Evolutionary conservation across 768 basidiomycete species (phyloP), one percentile per base, ranked within the genome.

Genomic region (Kwoniella newhampshirensis): DNA sequence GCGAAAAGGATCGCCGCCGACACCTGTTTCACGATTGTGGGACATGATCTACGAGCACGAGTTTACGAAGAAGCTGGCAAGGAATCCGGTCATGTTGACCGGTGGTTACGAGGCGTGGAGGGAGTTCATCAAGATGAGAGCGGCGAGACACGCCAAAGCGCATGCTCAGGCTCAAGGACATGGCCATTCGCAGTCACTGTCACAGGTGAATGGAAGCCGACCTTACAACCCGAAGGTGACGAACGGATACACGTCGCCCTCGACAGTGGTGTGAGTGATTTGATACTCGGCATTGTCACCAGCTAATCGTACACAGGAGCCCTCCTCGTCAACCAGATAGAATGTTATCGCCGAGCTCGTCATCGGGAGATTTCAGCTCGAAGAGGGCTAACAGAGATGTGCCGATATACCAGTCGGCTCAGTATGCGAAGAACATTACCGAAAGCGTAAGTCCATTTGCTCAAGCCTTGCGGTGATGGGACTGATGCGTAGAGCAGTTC

Each of bases 81-180:
- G 87, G 41, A 82, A 84, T 64, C 93, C 94, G 0, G 84, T 91
- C 75, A 77, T 96, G 62, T 82, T 98, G 23, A 80, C 86, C 4
- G 94, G 93, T 2, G 94, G 94, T 1, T 79, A 90, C 44, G 82
- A 86, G 45, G 88, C 85, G 2, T 98, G 92, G 91, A 84, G 82
- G 68, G 78, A 71, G 39, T 74, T 78, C 36, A 67, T 87, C 45
- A 65, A 67, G 81, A 83, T 1, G 80, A 80, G 17, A 39, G 61
- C 44, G 23, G 47, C 53, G 25, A 57, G 26, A 39, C 67, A 65
- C 40, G 53, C 47, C 32, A 30, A 58, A 44, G 53, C 43, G 15
- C 39, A 59, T 57, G 32, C 47, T 57, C 41, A 51, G 6, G 56
- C 48, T 13, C 30, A 55, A 35, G 46, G 28, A 23, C 54, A 55